These are phyloP conservation scores for Populus davidiana DNA, from an alignment of 345 rosid species.

Conservation along the genomic window DNA sequence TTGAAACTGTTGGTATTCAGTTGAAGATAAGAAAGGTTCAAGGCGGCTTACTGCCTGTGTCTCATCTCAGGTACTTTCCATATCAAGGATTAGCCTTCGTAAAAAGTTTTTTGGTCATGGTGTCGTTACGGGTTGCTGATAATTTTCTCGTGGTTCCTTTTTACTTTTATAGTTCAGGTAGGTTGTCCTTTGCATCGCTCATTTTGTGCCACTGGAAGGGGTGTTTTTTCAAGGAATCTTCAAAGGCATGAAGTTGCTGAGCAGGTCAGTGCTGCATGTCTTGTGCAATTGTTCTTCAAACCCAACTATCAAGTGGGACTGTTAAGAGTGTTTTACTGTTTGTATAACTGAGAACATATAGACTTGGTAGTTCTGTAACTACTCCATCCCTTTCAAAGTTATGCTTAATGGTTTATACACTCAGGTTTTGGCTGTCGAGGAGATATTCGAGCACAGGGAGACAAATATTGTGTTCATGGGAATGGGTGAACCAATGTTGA, in stretches of 20 bases:
- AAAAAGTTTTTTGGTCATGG: background rate
- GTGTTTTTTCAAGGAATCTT: conserved; percentile 94
- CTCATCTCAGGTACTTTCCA: conserved; percentile 73
- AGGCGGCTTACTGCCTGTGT: conserved; percentile 92
- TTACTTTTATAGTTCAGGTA: conserved; percentile 49
- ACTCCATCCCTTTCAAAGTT: background rate
- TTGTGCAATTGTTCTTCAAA: conserved; percentile 6
- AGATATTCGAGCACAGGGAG: conserved; percentile 83
- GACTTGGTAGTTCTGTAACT: background rate
- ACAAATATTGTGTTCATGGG: conserved; percentile 98
- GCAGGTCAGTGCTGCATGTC: conserved; percentile 50
- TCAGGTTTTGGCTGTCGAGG: conserved; percentile 90
- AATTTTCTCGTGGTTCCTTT: background rate
- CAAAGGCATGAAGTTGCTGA: conserved; percentile 79
- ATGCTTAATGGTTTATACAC: background rate
- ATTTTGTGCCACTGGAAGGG: conserved; percentile 99
- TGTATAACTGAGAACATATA: background rate
- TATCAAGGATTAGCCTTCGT: background rate
- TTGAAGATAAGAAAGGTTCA: conserved; percentile 69
- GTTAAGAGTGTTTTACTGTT: background rate
- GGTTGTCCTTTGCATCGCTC: conserved; percentile 95
- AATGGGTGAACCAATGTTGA: conserved; percentile 98
- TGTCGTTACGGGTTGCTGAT: background rate
- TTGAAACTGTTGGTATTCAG: conserved; percentile 98
- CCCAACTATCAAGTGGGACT: background rate